Conservation (phyloP, 257 asterid species). For the Solanum sparsipilum region DNA sequence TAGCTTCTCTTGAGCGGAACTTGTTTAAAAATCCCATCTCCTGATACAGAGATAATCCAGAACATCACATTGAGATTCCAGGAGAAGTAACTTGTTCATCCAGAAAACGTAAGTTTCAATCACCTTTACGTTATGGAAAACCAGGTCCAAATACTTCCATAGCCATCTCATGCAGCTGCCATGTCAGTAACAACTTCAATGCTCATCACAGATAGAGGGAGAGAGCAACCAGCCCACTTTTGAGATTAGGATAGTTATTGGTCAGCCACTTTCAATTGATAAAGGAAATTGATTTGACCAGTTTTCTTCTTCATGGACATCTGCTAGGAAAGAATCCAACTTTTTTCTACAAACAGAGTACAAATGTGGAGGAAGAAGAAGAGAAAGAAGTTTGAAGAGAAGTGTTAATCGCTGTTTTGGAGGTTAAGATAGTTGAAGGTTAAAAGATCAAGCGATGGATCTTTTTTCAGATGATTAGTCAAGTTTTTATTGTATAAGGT, state of each 20-base stretch:
- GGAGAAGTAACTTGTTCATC: neutral
- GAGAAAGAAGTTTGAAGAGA: neutral
- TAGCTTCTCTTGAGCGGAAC: neutral
- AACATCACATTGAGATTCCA: neutral
- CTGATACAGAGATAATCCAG: neutral
- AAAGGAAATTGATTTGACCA: neutral
- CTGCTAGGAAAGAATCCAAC: neutral
- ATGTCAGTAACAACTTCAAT: neutral
- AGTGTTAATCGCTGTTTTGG: neutral
- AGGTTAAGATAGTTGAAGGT: neutral
- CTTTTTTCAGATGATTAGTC: neutral
- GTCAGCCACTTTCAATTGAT: neutral
- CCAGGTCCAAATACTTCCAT: neutral
- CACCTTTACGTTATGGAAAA: neutral
- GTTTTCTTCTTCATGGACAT: neutral
- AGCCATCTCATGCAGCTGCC: neutral
- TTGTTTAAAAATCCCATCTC: neutral
- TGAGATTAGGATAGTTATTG: neutral
- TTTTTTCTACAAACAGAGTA: neutral
- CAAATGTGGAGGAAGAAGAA: neutral
- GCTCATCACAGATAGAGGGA: neutral
- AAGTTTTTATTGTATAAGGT: slow-evolving; percentile 15
- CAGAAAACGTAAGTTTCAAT: neutral
- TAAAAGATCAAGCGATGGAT: neutral
- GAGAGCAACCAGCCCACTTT: neutral